Conservation (phyloP, 2,329 filamentous ascomycete genomes). For the Hypoxylon sp. region DNA sequence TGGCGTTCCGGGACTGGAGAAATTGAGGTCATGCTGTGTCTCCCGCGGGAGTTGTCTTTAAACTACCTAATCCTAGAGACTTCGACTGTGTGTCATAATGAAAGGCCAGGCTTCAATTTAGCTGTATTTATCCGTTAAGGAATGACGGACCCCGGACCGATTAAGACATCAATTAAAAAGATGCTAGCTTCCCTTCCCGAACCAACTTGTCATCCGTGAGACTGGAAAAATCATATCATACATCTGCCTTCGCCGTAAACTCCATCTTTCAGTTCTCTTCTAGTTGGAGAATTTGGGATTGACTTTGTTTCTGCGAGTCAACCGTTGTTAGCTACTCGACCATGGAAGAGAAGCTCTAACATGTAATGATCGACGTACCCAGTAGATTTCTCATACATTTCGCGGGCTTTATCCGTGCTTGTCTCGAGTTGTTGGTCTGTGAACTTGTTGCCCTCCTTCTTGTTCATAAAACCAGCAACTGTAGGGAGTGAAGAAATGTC, state of each 20-base stretch:
- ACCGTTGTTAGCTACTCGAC: conserved; percentile 2
- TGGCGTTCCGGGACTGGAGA: not conserved
- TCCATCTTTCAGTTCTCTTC: not conserved
- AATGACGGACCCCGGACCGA: not conserved
- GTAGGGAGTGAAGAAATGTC: not conserved
- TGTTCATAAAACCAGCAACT: conserved; percentile 48
- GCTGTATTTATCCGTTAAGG: not conserved
- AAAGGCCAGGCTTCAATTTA: not conserved
- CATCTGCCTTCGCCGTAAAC: not conserved
- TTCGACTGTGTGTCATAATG: not conserved
- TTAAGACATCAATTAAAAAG: not conserved
- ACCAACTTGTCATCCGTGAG: too few relatives aligned
- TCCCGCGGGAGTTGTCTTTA: not conserved
- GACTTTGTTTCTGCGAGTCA: conserved; percentile 55
- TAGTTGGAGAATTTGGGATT: conserved; percentile 56
- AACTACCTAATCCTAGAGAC: not conserved
- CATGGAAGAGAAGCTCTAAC: not conserved
- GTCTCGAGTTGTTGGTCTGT: conserved; percentile 49
- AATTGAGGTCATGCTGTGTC: not conserved
- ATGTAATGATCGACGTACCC: conserved; percentile 50
- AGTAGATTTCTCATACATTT: conserved; percentile 57
- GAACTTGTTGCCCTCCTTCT: conserved; percentile 42
- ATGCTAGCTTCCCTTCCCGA: not conserved
- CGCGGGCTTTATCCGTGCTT: conserved; percentile 52
- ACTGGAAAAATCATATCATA: not conserved